These are phyloP conservation scores for Capronia epimyces DNA, from an alignment of 2,329 filamentous ascomycete genomes.

Conservation along the genomic window DNA sequence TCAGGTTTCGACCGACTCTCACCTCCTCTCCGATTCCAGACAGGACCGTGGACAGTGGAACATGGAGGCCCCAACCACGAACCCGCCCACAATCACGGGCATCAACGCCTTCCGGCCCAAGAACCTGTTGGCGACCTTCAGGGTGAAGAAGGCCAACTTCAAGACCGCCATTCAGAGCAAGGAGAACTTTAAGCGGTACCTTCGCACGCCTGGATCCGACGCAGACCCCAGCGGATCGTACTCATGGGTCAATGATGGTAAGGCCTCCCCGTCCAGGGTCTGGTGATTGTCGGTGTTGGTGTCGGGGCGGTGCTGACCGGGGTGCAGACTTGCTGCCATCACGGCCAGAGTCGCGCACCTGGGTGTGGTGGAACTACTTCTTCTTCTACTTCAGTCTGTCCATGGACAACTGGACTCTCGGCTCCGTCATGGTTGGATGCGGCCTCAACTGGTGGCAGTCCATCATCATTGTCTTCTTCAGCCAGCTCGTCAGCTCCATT, in stretches of 20 bases:
- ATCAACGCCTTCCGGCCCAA: constrained; percentile 12
- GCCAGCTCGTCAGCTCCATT: constrained; percentile 40
- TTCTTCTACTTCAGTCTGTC: constrained; percentile 39
- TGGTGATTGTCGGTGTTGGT: not conserved
- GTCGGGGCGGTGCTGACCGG: too few relatives aligned
- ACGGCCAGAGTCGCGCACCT: constrained; percentile 37
- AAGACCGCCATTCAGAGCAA: constrained; percentile 9
- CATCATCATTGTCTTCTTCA: constrained; percentile 43
- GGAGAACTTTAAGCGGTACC: constrained; percentile 11
- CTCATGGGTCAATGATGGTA: constrained; percentile 10
- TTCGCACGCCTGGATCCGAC: constrained; percentile 5
- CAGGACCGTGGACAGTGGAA: not conserved
- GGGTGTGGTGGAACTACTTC: constrained; percentile 40
- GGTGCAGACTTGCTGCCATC: constrained; percentile 30
- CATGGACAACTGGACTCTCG: constrained; percentile 43
- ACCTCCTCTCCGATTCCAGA: not conserved
- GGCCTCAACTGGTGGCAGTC: constrained; percentile 45
- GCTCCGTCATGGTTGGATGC: constrained; percentile 39
- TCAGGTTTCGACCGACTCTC: too few relatives aligned
- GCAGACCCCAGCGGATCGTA: constrained; percentile 6
- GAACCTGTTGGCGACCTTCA: constrained; percentile 1
- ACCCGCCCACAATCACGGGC: constrained; percentile 6
- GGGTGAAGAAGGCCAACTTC: constrained; percentile 9
- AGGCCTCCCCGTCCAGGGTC: not conserved
- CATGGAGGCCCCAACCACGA: not conserved